Conservation (phyloP, 306 rosid species). For the Rosa lucieae region DNA sequence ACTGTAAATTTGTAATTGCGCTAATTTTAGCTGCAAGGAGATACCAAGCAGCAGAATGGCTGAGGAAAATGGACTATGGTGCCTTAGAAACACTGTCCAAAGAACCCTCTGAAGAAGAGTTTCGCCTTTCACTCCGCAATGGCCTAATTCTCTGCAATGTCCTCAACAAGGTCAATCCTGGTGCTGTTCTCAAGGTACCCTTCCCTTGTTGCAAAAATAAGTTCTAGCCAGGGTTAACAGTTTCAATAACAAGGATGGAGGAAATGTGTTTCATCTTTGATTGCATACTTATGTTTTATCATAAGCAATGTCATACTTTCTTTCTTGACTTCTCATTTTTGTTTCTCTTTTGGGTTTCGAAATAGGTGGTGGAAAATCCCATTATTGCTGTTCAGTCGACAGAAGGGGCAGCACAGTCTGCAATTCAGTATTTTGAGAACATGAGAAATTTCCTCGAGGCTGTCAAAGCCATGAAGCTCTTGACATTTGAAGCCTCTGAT, state of each 20-base stretch:
- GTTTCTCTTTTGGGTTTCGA: not conserved
- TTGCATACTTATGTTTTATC: not conserved
- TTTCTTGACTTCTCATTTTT: not conserved
- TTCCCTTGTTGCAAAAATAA: not conserved
- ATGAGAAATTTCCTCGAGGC: conserved; percentile 94
- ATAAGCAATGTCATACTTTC: not conserved
- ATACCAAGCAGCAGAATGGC: conserved; percentile 91
- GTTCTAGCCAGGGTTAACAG: not conserved
- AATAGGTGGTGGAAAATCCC: conserved; percentile 83
- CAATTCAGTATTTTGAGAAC: conserved; percentile 95
- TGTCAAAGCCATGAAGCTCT: conserved; percentile 73
- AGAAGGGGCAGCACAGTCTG: conserved; percentile 92
- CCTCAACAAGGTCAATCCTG: conserved; percentile 92
- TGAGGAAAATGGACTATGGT: conserved; percentile 79
- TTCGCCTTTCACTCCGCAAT: conserved; percentile 82
- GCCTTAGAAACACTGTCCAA: conserved; percentile 62
- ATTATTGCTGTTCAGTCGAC: conserved; percentile 54
- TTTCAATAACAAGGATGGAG: not conserved
- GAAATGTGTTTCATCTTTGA: not conserved
- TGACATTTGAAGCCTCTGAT: conserved; percentile 96
- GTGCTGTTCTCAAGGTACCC: conserved; percentile 81
- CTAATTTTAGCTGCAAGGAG: conserved; percentile 63
- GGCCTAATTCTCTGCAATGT: conserved; percentile 97
- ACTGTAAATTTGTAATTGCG: not conserved
- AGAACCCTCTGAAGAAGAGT: conserved; percentile 85